Conservation (phyloP, 225 moss, liverwort and hornwort genomes). For the Climacium dendroides region DNA sequence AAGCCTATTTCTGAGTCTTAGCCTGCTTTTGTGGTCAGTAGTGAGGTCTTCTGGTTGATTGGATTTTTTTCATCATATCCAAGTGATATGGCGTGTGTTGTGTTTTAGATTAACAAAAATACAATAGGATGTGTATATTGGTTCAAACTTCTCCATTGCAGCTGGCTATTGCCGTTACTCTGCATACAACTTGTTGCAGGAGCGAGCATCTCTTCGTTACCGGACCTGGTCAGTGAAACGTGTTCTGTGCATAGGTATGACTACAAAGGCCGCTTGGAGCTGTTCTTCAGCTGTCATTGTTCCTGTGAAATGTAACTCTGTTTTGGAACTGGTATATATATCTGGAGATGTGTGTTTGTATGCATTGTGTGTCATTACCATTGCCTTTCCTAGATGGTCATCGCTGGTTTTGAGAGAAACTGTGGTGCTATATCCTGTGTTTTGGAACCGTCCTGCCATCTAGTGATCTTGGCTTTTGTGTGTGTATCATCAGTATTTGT, state of each 20-base stretch:
- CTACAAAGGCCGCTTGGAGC: neutral
- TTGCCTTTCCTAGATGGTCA: neutral
- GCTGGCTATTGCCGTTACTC: conserved; percentile 22
- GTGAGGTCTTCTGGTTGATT: conserved; percentile 58
- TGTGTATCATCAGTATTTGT: neutral
- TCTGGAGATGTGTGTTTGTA: neutral
- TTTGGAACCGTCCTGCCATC: neutral
- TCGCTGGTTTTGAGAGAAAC: neutral
- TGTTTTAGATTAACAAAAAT: conserved; percentile 35
- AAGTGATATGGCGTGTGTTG: conserved; percentile 52
- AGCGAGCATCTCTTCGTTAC: neutral
- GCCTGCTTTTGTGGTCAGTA: conserved; percentile 43
- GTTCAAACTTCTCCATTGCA: conserved; percentile 33
- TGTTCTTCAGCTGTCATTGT: conserved; percentile 3
- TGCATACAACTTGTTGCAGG: conserved; percentile 15
- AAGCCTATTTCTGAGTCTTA: conserved; percentile 24
- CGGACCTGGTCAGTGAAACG: conserved; percentile 5
- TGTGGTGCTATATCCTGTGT: neutral
- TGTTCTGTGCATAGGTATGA: conserved; percentile 18
- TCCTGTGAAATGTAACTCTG: conserved; percentile 4
- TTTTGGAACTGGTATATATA: neutral
- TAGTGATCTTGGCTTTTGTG: neutral
- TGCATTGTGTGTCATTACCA: neutral
- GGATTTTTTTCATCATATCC: conserved; percentile 58
- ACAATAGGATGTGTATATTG: conserved; percentile 55